Evolutionary conservation across 2,329 filamentous ascomycete genomes (phyloP), one percentile per base, ranked within the genome.

Genomic region (Aspergillus cejpii): DNA sequence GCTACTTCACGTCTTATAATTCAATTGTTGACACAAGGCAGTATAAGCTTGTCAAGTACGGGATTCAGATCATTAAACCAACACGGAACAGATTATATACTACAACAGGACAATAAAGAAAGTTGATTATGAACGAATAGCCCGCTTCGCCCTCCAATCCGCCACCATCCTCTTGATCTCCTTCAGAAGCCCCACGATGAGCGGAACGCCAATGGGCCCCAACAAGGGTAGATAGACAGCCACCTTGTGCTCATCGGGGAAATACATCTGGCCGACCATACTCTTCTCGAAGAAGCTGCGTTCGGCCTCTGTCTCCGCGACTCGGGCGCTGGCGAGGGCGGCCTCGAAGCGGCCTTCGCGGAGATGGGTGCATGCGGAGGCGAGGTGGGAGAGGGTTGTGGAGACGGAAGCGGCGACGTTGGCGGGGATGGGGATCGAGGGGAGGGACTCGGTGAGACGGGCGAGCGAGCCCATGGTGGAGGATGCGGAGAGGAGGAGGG

Each of bases 241-340:
- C 19, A 98, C 80, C 68, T 97, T 98, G 67, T 98, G 92, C 70
- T 98, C 92, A 61, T 98, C 92, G 0, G 92, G 92, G 66, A 98
- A 98, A 67, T 97, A 98, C 2, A 97, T 83, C 70, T 97, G 92
- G 0, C 90, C 92, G 10, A 98, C 92, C 92, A 98, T 98, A 61
- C 87, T 94, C 69, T 94, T 94, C 68, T 98, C 92, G 56, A 98
- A 98, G 68, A 98, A 98, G 0, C 91, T 91, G 49, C 85, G 82
- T 65, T 98, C 92, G 0, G 89, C 91, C 62, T 94, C 88, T 2
- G 80, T 78, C 67, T 96, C 90, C 5, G 92, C 92, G 37, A 88
- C 80, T 7, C 87, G 80, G 0, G 91, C 91, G 62, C 91, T 83
- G 50, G 83, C 78, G 29, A 98, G 71, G 0, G 89, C 90, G 5